Conservation (phyloP, 2,329 filamentous ascomycete species). For the Aspergillus proliferans region DNA sequence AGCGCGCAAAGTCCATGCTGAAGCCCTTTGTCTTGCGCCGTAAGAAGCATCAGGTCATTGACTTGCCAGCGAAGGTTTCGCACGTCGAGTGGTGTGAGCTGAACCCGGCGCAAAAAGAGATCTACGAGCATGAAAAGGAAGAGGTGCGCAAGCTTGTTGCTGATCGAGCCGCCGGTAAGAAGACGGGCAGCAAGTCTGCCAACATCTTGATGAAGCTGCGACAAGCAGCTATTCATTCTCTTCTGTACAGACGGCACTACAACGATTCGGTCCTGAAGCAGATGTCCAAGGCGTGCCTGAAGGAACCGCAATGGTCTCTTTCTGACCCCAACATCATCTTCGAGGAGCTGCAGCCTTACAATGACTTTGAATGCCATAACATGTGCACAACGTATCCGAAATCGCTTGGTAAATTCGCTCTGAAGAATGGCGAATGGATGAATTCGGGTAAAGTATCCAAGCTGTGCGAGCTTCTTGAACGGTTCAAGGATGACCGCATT, state of each 20-base stretch:
- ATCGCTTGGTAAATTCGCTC: conserved; percentile 50
- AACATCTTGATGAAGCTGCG: conserved; percentile 85
- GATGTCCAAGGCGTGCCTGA: conserved; percentile 72
- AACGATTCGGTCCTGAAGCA: conserved; percentile 66
- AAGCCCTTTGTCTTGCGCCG: conserved; percentile 91
- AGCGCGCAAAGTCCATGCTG: conserved; percentile 81
- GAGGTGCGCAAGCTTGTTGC: conserved; percentile 56
- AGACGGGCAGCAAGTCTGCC: conserved; percentile 47
- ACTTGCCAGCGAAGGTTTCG: conserved; percentile 73
- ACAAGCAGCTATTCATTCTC: conserved; percentile 84
- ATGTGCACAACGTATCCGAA: conserved; percentile 50
- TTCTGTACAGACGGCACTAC: conserved; percentile 79
- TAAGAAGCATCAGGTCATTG: conserved; percentile 87
- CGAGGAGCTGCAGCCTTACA: conserved; percentile 50
- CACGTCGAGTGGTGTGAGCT: conserved; percentile 77
- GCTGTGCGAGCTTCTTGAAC: conserved; percentile 65
- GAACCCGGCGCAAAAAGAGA: conserved; percentile 61
- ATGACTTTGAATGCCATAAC: conserved; percentile 57
- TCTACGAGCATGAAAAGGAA: conserved; percentile 67
- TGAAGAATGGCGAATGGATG: conserved; percentile 60
- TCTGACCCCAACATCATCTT: conserved; percentile 49
- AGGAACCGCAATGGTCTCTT: conserved; percentile 53
- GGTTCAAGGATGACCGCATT: conserved; percentile 71
- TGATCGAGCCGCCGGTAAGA: conserved; percentile 52
- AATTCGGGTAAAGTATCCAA: conserved; percentile 79